A percentile compares a stretch with the other conserved stretches of the same genome.
Conservation (phyloP, 805 yeast species). For the Barnettozyma wickerhamii region DNA sequence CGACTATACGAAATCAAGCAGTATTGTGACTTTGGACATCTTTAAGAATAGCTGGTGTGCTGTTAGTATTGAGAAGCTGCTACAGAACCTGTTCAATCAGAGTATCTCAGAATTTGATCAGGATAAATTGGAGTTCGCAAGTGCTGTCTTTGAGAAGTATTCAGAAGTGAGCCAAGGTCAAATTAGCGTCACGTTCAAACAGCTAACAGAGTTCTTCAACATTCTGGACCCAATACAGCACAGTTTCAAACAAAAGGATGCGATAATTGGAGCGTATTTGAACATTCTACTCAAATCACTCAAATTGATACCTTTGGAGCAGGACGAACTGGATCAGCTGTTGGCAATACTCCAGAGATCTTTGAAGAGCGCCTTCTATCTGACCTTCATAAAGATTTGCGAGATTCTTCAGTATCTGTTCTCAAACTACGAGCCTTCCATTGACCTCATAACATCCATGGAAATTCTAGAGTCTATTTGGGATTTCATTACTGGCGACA, state of each 20-base stretch:
- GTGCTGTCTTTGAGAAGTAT: constrained; percentile 18
- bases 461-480: constrained; percentile 45
- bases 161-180: constrained; percentile 12
- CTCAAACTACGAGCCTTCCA: constrained; percentile 10
- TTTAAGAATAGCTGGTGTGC: constrained; percentile 28
- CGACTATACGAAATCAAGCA: constrained; percentile 21
- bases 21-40: constrained; percentile 21
- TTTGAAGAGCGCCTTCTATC: constrained; percentile 12
- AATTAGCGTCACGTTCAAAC: constrained; percentile 2
- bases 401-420: constrained; percentile 16
- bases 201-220: constrained; percentile 11
- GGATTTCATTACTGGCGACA: constrained; percentile 50
- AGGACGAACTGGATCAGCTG: constrained; percentile 15
- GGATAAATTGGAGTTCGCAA: constrained; percentile 29
- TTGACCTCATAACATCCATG: constrained; percentile 26
- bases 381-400: constrained; percentile 13
- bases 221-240: not conserved
- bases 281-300: constrained; percentile 20
- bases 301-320: constrained; percentile 17
- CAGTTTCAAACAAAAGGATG: constrained; percentile 29
- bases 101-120: constrained; percentile 14
- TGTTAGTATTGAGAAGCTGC: constrained; percentile 17
- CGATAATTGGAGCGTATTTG: constrained; percentile 25
- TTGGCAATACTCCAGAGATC: constrained; percentile 17
- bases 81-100: constrained; percentile 11